Evolutionary conservation across 202 grass and related monocot species (phyloP).

Genomic region (Panicum virgatum): DNA sequence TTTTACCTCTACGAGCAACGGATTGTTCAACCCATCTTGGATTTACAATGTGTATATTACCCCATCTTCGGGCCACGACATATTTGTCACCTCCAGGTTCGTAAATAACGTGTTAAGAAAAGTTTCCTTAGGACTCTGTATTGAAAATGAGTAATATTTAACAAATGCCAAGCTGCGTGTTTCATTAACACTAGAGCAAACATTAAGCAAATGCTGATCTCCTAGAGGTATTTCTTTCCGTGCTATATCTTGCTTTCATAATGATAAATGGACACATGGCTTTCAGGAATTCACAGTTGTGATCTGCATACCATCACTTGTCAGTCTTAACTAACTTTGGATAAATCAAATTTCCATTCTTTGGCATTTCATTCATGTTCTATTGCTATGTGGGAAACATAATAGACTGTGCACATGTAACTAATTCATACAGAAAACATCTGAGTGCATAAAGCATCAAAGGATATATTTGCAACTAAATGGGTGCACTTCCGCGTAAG

Average conservation of each 20-base stretch:
- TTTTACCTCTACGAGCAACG: conserved; percentile 83
- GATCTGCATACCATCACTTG: not conserved
- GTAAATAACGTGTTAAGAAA: conserved; percentile 85
- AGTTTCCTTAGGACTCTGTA: conserved; percentile 2
- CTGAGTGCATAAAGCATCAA: conserved; percentile 25
- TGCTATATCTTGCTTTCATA: conserved; percentile 7
- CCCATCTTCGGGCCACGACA: conserved; percentile 82
- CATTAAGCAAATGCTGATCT: conserved; percentile 1
- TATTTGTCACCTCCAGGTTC: conserved; percentile 90
- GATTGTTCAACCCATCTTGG: conserved; percentile 79
- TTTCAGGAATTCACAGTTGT: conserved; percentile 24
- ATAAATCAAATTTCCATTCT: not conserved
- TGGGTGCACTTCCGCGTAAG: conserved; percentile 89
- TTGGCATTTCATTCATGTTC: not conserved
- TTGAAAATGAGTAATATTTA: conserved; percentile 18
- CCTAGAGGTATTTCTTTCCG: conserved; percentile 21
- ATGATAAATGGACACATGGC: conserved; percentile 10
- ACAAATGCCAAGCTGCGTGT: conserved; percentile 1
- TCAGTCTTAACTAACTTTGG: not conserved
- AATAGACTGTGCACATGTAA: conserved; percentile 7
- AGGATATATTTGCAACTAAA: conserved; percentile 99
- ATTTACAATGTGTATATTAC: conserved; percentile 76
- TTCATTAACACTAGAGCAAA: conserved; percentile 10
- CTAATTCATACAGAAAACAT: conserved; percentile 39
- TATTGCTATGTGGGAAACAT: not conserved